These are phyloP conservation scores for Ceratobasidium sp. DNA, from an alignment of 1,284 basidiomycete genomes.

Conservation along the genomic window DNA sequence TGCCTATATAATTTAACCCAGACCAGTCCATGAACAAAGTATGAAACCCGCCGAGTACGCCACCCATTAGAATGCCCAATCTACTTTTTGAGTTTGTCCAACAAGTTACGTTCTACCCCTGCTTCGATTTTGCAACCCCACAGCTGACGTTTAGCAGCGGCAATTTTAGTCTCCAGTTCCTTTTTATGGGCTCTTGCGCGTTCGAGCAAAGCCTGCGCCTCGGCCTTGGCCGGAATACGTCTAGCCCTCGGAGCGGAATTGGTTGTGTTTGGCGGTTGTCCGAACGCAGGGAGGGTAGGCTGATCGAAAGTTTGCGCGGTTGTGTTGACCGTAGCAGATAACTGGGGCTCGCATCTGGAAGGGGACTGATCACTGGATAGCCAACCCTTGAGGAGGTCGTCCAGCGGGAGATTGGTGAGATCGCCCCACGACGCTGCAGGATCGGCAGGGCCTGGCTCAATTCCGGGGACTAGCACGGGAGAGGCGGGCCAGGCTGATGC, in stretches of 20 bases:
- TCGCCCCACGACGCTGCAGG: neutral
- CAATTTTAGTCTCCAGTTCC: conserved; percentile 16
- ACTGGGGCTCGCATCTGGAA: neutral
- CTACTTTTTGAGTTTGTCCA: neutral
- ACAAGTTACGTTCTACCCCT: conserved; percentile 15
- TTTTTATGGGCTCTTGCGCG: conserved; percentile 21
- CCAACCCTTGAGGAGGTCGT: neutral
- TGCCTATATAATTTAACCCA: neutral
- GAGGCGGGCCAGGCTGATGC: neutral
- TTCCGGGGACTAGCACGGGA: neutral
- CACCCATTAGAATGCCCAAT: neutral
- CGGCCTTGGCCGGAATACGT: conserved; percentile 18
- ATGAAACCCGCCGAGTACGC: neutral
- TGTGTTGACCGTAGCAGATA: neutral
- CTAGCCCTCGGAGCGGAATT: neutral
- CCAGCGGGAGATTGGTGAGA: neutral
- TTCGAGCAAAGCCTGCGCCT: conserved; percentile 21
- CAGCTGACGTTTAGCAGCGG: conserved; percentile 7
- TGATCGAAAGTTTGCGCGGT: neutral
- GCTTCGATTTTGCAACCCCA: conserved; percentile 28
- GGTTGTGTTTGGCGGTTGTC: conserved; percentile 1
- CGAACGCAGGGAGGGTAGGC: neutral
- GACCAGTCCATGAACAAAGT: neutral
- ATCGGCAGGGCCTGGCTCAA: neutral
- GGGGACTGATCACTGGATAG: neutral